phyloP scores from a whole-genome alignment of 2,329 filamentous ascomycete genomes.

The Eutypella sp. region DNA sequence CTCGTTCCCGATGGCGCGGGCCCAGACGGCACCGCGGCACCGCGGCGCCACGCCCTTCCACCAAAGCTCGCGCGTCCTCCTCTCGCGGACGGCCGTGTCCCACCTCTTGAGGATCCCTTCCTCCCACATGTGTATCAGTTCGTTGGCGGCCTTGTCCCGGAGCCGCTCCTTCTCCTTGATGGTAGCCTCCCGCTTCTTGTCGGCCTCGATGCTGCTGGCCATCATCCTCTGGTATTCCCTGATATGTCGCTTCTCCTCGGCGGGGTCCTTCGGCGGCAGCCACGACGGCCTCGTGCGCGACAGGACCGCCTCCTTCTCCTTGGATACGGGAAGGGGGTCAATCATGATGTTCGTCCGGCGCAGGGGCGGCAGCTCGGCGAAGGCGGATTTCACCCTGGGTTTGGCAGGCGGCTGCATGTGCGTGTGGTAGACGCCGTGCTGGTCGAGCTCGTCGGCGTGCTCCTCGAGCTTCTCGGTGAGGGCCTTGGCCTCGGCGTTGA shows the following conservation, averaged over 20 bases:
- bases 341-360: slow-evolving; percentile 76
- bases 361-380: slow-evolving; percentile 64
- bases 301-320: slow-evolving; percentile 80
- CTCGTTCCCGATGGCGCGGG: slow-evolving; percentile 67
- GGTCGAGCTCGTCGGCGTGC: slow-evolving; percentile 60
- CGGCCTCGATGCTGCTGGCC: slow-evolving; percentile 55
- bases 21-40: slow-evolving; percentile 65
- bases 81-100: slow-evolving; percentile 64
- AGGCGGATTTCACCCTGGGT: slow-evolving; percentile 57
- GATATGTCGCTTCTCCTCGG: slow-evolving; percentile 85
- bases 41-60: slow-evolving; percentile 74
- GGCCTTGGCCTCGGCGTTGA: slow-evolving; percentile 68
- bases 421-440: slow-evolving; percentile 30
- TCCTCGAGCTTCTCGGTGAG: slow-evolving; percentile 78
- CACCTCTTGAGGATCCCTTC: slow-evolving; percentile 72
- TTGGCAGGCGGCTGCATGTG: slow-evolving; percentile 32
- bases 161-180: slow-evolving; percentile 46
- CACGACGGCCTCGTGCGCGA: slow-evolving; percentile 77
- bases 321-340: slow-evolving; percentile 76
- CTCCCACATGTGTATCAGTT: slow-evolving; percentile 64
- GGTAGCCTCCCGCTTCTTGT: slow-evolving; percentile 52
- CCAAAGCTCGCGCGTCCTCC: slow-evolving; percentile 70
- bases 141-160: slow-evolving; percentile 51
- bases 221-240: slow-evolving; percentile 84
- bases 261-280: slow-evolving; percentile 81